These are phyloP conservation scores for Aspergillus nanangensis DNA, from an alignment of 495 filamentous ascomycete species.

Conservation along the genomic window DNA sequence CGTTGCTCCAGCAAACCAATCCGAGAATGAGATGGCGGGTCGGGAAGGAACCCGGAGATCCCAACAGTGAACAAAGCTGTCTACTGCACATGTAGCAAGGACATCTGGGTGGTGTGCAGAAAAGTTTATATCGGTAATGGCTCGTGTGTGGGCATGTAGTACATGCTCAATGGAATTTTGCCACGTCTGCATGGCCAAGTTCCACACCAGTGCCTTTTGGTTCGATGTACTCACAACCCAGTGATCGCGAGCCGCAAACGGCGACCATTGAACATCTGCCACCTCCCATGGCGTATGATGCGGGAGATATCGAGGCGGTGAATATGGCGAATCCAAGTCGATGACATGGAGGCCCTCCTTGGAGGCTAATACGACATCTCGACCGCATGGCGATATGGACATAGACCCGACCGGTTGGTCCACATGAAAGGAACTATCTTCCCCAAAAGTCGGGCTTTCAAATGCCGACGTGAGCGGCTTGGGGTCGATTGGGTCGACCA, in stretches of 20 bases:
- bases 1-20: constrained; percentile 92
- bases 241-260: constrained; percentile 80
- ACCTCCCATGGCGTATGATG: constrained; percentile 92
- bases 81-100: constrained; percentile 85
- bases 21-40: constrained; percentile 76
- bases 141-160: constrained; percentile 82
- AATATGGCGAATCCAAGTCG: constrained; percentile 88
- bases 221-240: constrained; percentile 95
- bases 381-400: constrained; percentile 87
- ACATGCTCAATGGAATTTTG: constrained; percentile 81
- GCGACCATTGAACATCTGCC: constrained; percentile 98
- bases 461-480: constrained; percentile 59
- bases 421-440: constrained; percentile 78
- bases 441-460: constrained; percentile 82
- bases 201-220: constrained; percentile 94
- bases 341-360: constrained; percentile 84
- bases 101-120: constrained; percentile 87
- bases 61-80: constrained; percentile 93
- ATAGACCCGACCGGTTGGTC: constrained; percentile 71
- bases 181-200: constrained; percentile 69
- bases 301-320: constrained; percentile 77
- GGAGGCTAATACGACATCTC: constrained; percentile 90
- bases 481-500: constrained; percentile 37
- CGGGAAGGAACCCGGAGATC: constrained; percentile 74
- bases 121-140: constrained; percentile 97